A percentile compares a stretch with the other conserved stretches of the same genome.
Evolutionary conservation across 2,329 filamentous ascomycete genomes (phyloP).

Genomic region (Graphilbum ipis-grandicollis): DNA sequence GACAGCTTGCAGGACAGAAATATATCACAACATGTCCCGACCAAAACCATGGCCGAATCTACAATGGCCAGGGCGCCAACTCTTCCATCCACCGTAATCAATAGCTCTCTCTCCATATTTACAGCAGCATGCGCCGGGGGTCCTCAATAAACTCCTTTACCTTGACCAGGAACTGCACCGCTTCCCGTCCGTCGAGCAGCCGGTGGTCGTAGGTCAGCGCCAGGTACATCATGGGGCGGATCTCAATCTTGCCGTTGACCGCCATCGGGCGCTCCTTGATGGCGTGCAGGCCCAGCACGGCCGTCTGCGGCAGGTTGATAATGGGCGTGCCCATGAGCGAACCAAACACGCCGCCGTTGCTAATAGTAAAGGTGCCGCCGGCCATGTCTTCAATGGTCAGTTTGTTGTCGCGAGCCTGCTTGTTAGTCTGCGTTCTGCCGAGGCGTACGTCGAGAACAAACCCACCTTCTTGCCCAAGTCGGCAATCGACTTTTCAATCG

Average conservation of each 20-base stretch:
- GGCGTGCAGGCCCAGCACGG: slow-evolving; percentile 81
- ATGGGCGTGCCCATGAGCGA: slow-evolving; percentile 96
- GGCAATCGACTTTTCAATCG: slow-evolving; percentile 82
- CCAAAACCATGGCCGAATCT: too few relatives aligned
- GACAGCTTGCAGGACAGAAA: too few relatives aligned
- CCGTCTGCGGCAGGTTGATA: slow-evolving; percentile 90
- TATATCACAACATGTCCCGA: too few relatives aligned
- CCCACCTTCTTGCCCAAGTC: slow-evolving; percentile 86
- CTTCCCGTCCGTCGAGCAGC: slow-evolving; percentile 84
- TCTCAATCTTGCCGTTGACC: slow-evolving; percentile 85
- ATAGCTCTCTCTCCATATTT: too few relatives aligned
- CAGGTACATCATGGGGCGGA: slow-evolving; percentile 99
- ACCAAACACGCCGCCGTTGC: slow-evolving; percentile 92
- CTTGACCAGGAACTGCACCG: slow-evolving; percentile 91
- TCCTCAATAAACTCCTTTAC: slow-evolving; percentile 97
- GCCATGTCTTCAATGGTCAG: slow-evolving; percentile 99
- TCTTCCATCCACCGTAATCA: too few relatives aligned
- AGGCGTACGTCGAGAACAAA: too few relatives aligned
- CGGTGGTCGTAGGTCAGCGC: slow-evolving; percentile 96
- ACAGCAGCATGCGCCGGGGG: slow-evolving; percentile 75
- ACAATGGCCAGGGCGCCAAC: too few relatives aligned
- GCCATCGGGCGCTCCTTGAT: slow-evolving; percentile 89
- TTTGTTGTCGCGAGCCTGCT: slow-evolving; percentile 91
- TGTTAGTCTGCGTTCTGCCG: too few relatives aligned
- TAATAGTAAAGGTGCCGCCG: slow-evolving; percentile 94